Conservation (phyloP, 73 alveolate genomes). For the Tetrahymena elliotti region DNA sequence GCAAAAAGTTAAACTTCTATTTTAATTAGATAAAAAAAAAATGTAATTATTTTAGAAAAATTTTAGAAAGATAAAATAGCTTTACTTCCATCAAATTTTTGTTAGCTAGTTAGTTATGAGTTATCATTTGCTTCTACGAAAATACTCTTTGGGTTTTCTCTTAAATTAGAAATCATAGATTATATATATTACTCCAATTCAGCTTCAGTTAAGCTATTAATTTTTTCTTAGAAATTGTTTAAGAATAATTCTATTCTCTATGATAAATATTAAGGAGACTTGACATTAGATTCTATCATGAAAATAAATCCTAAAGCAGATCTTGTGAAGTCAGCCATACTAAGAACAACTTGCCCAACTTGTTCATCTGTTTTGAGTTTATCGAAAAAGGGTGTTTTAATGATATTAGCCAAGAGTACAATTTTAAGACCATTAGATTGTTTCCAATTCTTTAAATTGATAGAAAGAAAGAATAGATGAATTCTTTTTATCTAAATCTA, state of each 20-base stretch:
- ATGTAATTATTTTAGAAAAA: not conserved
- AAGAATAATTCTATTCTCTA: conserved; percentile 3
- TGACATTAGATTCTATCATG: conserved; percentile 14
- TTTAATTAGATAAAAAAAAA: not conserved
- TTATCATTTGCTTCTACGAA: conserved; percentile 5
- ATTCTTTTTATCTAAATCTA: not conserved
- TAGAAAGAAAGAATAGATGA: not conserved
- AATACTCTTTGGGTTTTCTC: conserved; percentile 13
- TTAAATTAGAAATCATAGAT: conserved; percentile 2
- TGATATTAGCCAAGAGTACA: conserved; percentile 9
- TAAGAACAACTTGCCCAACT: conserved; percentile 29
- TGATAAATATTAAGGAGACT: conserved; percentile 24
- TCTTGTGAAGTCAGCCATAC: not conserved
- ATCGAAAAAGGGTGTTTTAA: conserved; percentile 30
- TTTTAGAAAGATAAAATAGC: not conserved
- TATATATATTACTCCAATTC: conserved; percentile 25
- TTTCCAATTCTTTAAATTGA: not conserved
- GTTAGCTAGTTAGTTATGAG: conserved; percentile 1
- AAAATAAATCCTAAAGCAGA: conserved; percentile 13
- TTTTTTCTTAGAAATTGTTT: not conserved
- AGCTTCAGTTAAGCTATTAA: not conserved
- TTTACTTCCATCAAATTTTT: conserved; percentile 12
- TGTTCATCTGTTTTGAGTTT: conserved; percentile 20
- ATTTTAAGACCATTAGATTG: not conserved
- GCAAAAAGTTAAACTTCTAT: not conserved